Percentiles rank a stretch among this genome's conserved stretches.
These are phyloP conservation scores for Breynia disticha DNA, from an alignment of 441 rosid genomes.

Conservation along the genomic window DNA sequence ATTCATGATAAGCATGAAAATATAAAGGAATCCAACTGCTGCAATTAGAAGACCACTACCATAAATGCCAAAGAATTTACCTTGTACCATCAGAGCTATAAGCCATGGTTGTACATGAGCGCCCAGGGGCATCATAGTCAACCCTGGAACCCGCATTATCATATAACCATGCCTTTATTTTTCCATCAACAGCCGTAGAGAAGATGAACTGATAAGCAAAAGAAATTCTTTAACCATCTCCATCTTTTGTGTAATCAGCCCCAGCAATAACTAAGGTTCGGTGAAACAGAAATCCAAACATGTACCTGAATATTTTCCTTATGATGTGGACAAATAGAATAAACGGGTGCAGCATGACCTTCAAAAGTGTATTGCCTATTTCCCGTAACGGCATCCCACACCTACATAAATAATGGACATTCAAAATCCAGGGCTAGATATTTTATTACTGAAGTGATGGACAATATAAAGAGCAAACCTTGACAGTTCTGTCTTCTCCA, in stretches of 20 bases:
- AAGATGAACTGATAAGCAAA: conserved; percentile 53
- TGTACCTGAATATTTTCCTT: conserved; percentile 67
- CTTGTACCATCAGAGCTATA: conserved; percentile 80
- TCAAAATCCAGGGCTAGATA: not conserved
- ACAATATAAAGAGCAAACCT: conserved; percentile 27
- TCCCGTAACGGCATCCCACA: conserved; percentile 65
- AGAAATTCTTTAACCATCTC: not conserved
- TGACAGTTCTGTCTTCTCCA: conserved; percentile 76
- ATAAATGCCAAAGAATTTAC: conserved; percentile 16
- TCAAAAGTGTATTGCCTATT: conserved; percentile 52
- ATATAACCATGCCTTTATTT: conserved; percentile 87
- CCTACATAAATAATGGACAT: conserved; percentile 26
- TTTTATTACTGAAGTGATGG: not conserved
- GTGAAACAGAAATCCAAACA: no score
- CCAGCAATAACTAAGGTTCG: not conserved
- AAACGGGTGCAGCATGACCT: conserved; percentile 89
- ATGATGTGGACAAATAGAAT: conserved; percentile 78
- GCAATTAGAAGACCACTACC: not conserved
- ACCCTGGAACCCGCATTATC: conserved; percentile 77
- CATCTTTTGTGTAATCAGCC: not conserved
- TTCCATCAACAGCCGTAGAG: conserved; percentile 87
- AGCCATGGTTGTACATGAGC: conserved; percentile 66
- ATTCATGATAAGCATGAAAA: not conserved
- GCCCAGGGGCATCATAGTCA: conserved; percentile 90
- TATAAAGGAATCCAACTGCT: not conserved